Base-by-base conservation (phyloP, 2,329 filamentous ascomycete genomes). In the Phyllosticta capitalensis region DNA sequence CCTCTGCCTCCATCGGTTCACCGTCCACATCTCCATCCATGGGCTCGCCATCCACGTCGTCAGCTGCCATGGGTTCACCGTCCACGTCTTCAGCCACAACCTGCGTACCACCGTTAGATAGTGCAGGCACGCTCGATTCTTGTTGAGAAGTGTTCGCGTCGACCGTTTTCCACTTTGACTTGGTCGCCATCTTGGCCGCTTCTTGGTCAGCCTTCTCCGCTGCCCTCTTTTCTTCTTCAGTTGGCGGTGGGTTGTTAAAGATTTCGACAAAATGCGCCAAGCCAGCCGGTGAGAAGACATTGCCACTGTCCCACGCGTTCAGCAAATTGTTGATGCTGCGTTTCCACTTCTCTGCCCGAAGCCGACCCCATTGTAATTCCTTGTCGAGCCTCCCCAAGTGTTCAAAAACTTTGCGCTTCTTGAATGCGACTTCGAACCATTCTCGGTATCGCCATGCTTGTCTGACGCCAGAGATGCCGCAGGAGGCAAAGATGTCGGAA, bases 391-490 rank as follows among this genome's bases (percentile, higher is more conserved):
- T 76, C 0, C 91, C 91, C 2, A 96, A 79, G 52, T 82, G 80
- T 67, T 89, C 87, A 67, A 96, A 95, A 0, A 86, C 83, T 60
- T 83, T 82, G 59, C 84, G 82, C 9, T 82, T 75, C 28, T 83
- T 83, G 22, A 96, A 78, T 0, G 87, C 83, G 0, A 79, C 78
- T 69, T 95, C 90, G 63, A 96, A 90, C 2, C 92, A 79, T 64
- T 88, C 85, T 21, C 91, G 81, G 68, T 91, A 96, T 57, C 90
- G 86, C 89, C 91, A 96, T 2, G 89, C 89, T 69, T 92, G 89
- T 1, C 89, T 85, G 22, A 92, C 85, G 1, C 87, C 87, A 63
- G 87, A 88, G 10, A 86, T 90, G 1, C 86, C 87, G 63, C 87
- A 88, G 9, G 86, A 90, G 5, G 82, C 80, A 12, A 95, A 79